These are phyloP conservation scores for Fusarium sp. DNA, from an alignment of 2,329 filamentous ascomycete species.

Conservation along the genomic window DNA sequence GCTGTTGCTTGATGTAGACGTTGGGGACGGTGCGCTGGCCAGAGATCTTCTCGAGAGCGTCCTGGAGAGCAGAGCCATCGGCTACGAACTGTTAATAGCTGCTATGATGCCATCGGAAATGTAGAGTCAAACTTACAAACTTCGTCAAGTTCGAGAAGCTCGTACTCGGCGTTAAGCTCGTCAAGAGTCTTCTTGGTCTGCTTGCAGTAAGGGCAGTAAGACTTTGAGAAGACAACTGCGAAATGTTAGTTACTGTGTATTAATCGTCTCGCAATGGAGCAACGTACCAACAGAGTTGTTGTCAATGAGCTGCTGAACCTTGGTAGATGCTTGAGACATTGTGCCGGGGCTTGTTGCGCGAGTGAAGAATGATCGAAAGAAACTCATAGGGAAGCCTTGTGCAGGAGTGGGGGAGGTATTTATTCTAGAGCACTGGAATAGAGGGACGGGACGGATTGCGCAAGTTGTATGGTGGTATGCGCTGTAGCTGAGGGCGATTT, in stretches of 20 bases:
- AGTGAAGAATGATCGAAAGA: slow-evolving; percentile 79
- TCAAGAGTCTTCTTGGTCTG: slow-evolving; percentile 81
- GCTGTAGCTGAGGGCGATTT: slow-evolving; percentile 11
- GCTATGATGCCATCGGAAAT: not conserved
- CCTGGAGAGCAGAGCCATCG: slow-evolving; percentile 86
- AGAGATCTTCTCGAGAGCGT: slow-evolving; percentile 82
- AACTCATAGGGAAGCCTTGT: slow-evolving; percentile 63
- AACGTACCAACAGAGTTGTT: slow-evolving; percentile 84
- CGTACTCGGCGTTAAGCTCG: slow-evolving; percentile 77
- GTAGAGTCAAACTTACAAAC: slow-evolving; percentile 69
- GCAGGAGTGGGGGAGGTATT: slow-evolving; percentile 35
- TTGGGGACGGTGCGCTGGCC: slow-evolving; percentile 93
- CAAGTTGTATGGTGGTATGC: slow-evolving; percentile 16
- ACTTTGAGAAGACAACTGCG: slow-evolving; percentile 93
- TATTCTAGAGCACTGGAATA: slow-evolving; percentile 26
- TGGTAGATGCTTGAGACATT: slow-evolving; percentile 86
- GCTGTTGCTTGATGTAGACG: slow-evolving; percentile 90
- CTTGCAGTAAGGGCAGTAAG: slow-evolving; percentile 93
- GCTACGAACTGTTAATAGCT: slow-evolving; percentile 61
- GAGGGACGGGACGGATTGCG: slow-evolving; percentile 23
- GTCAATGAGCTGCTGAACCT: slow-evolving; percentile 88
- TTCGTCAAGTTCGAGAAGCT: slow-evolving; percentile 85
- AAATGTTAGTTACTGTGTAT: not conserved
- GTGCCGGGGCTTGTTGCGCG: slow-evolving; percentile 69
- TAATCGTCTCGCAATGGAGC: not conserved